Evolutionary conservation across 768 basidiomycete species (phyloP).

Genomic region (Podaxis sp.): DNA sequence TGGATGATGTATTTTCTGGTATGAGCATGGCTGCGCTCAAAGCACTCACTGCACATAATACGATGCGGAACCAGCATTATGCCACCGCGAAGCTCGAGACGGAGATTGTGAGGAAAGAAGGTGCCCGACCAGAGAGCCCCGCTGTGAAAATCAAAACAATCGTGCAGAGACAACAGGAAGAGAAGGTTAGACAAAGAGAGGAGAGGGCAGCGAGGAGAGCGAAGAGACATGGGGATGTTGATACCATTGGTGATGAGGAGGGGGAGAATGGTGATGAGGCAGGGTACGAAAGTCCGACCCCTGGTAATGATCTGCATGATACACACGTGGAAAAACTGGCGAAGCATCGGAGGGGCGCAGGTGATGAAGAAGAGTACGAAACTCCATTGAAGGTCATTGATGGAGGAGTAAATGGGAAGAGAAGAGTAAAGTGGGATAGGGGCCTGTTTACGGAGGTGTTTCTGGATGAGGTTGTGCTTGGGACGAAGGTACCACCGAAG

Average conservation of each 20-base stretch:
- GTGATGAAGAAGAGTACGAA: conserved; percentile 80
- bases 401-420: conserved; percentile 35
- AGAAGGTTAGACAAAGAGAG: conserved; percentile 49
- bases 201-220: conserved; percentile 64
- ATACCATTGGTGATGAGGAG: conserved; percentile 27
- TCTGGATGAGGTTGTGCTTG: conserved; percentile 62
- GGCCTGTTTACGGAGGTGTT: conserved; percentile 62
- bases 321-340: background rate
- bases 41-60: conserved; percentile 72
- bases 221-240: conserved; percentile 37
- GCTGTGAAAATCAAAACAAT: conserved; percentile 71
- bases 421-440: conserved; percentile 78
- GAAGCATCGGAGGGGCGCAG: conserved; percentile 64
- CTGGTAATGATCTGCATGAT: background rate
- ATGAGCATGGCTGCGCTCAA: conserved; percentile 72
- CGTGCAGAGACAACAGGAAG: conserved; percentile 66
- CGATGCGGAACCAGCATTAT: conserved; percentile 69
- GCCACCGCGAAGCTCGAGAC: conserved; percentile 61
- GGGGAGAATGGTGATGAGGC: conserved; percentile 26
- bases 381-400: conserved; percentile 55
- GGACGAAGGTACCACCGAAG: conserved; percentile 42
- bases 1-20: conserved; percentile 51
- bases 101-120: conserved; percentile 68
- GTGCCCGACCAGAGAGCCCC: conserved; percentile 75
- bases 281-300: conserved; percentile 19